Percentiles rank a stretch among this genome's conserved stretches.
These are phyloP conservation scores for Nakataea oryzae DNA, from an alignment of 2,329 filamentous ascomycete genomes.

Conservation along the genomic window DNA sequence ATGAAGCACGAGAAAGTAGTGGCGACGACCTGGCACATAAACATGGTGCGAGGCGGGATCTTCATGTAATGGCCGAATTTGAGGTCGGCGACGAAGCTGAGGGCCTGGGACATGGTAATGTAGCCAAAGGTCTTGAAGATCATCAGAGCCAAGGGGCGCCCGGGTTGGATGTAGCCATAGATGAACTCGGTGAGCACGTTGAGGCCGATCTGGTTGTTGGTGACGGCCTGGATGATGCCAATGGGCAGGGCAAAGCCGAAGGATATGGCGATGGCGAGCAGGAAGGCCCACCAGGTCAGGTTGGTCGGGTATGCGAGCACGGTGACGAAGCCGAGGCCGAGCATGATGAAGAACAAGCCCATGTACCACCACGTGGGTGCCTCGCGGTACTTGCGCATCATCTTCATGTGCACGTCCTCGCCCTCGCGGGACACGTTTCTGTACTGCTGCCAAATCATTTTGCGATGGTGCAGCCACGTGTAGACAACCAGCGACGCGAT, in stretches of 20 bases:
- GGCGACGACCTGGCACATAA: constrained; percentile 54
- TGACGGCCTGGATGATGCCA: constrained; percentile 59
- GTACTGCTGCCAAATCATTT: constrained; percentile 55
- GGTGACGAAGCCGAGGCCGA: constrained; percentile 41
- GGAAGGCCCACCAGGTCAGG: constrained; percentile 62
- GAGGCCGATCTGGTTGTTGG: constrained; percentile 60
- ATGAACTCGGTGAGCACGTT: constrained; percentile 70
- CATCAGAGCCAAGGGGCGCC: constrained; percentile 63
- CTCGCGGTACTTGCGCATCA: constrained; percentile 53
- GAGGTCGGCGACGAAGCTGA: constrained; percentile 54
- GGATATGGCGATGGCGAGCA: constrained; percentile 55
- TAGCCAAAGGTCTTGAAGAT: constrained; percentile 56
- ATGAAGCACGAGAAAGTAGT: constrained; percentile 57
- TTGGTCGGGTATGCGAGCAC: constrained; percentile 55
- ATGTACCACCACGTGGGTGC: constrained; percentile 57
- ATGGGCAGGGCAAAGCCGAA: constrained; percentile 55
- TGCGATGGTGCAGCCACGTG: constrained; percentile 55
- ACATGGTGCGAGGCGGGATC: constrained; percentile 56
- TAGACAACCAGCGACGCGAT: constrained; percentile 61
- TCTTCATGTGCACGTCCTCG: constrained; percentile 53
- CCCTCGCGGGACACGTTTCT: constrained; percentile 47
- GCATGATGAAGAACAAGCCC: constrained; percentile 42
- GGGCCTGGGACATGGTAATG: constrained; percentile 54
- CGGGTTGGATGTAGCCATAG: constrained; percentile 66
- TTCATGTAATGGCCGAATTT: constrained; percentile 70